Evolutionary conservation across 805 yeast species (phyloP).

Genomic region (Crinitomyces ghanaensis): DNA sequence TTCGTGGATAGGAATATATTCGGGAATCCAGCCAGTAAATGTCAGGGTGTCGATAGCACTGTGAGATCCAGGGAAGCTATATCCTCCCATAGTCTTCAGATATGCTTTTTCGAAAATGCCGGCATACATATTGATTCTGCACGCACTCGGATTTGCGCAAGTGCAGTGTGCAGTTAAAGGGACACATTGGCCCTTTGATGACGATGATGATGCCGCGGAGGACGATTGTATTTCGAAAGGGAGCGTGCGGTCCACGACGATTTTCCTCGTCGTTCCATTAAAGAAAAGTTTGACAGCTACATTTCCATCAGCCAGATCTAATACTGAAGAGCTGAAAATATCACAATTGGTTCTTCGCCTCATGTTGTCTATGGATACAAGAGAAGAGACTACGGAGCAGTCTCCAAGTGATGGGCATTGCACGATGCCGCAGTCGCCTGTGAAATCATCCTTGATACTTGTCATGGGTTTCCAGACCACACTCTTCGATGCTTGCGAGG

Average conservation of each 20-base stretch:
- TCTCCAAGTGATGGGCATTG: too few species aligned
- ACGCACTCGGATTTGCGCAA: conserved; percentile 1
- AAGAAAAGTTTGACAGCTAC: conserved; percentile 31
- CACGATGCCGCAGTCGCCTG: too few species aligned
- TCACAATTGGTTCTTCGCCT: too few species aligned
- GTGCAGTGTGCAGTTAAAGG: conserved; percentile 26
- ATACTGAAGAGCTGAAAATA: too few species aligned
- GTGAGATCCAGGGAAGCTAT: conserved; percentile 62
- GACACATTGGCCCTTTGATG: conserved; percentile 2
- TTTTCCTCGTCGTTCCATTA: conserved; percentile 43
- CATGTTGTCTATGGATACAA: conserved; percentile 38
- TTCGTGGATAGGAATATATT: conserved; percentile 30
- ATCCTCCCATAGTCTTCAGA: conserved; percentile 49
- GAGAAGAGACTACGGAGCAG: conserved; percentile 67
- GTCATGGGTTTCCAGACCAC: too few species aligned
- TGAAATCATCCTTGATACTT: too few species aligned
- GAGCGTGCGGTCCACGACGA: conserved; percentile 36
- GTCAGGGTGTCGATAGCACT: conserved; percentile 57
- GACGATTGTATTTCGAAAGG: too few species aligned
- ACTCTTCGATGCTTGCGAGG: too few species aligned
- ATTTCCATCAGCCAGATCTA: too few species aligned
- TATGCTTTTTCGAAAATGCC: conserved; percentile 68
- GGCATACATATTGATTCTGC: too few species aligned
- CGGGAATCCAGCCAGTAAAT: conserved; percentile 67
- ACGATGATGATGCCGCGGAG: not conserved